phyloP scores from a whole-genome alignment of 208 protist species.

The Trypanosoma rangeli region DNA sequence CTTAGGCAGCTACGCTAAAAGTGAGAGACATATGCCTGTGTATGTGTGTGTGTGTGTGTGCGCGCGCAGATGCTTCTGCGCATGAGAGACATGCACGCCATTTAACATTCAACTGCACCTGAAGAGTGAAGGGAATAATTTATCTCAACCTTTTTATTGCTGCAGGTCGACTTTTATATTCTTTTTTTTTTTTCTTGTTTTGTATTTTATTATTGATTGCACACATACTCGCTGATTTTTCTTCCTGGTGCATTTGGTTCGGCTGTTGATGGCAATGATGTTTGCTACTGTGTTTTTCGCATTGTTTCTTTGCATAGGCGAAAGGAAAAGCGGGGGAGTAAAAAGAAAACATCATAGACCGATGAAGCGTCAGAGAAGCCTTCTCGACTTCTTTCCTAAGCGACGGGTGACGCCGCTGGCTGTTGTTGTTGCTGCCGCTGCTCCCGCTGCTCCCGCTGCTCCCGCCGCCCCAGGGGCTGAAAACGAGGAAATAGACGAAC shows the following conservation, averaged over 20 bases:
- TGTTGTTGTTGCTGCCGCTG: constrained; percentile 27
- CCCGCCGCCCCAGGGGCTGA: constrained; percentile 29
- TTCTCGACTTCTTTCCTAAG: constrained; percentile 16
- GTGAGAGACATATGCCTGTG: not conserved
- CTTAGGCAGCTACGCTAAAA: constrained; percentile 69
- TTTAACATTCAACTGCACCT: not conserved
- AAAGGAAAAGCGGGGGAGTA: not conserved
- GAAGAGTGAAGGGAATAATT: not conserved
- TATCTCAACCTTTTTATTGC: constrained; percentile 7
- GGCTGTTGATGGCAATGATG: not conserved
- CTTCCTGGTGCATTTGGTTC: not conserved
- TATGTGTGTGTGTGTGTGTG: not conserved
- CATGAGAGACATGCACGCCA: not conserved
- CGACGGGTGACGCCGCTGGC: too few species aligned
- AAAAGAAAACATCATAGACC: not conserved
- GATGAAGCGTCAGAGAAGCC: constrained; percentile 16
- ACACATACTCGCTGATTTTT: not conserved
- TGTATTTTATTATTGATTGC: not conserved
- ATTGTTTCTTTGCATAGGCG: not conserved
- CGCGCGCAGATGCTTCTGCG: not conserved
- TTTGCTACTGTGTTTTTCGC: not conserved
- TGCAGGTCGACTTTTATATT: not conserved
- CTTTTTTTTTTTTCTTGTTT: constrained; percentile 19
- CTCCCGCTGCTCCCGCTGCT: constrained; percentile 15
- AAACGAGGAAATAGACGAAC: not conserved